phyloP scores from a whole-genome alignment of 2,329 filamentous ascomycete species.

The Penicillium sp. region DNA sequence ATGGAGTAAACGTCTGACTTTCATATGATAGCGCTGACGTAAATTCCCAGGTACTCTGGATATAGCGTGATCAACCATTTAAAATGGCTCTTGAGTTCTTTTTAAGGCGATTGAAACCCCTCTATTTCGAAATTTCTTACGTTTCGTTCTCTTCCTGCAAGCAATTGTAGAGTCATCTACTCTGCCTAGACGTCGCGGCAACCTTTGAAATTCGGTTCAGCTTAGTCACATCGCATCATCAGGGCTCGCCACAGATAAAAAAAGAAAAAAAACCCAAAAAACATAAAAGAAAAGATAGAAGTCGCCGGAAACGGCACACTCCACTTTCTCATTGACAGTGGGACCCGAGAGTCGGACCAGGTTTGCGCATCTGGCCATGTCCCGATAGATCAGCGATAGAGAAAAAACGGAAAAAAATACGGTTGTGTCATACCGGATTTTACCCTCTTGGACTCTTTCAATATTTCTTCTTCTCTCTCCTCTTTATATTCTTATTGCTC shows the following conservation, averaged over 20 bases:
- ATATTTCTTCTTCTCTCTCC: neutral
- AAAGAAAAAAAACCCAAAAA: neutral
- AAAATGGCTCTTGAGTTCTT: neutral
- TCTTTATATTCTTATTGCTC: neutral
- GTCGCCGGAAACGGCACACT: slow-evolving; percentile 34
- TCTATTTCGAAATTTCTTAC: neutral
- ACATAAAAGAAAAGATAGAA: neutral
- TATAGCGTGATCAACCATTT: neutral
- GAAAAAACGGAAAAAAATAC: slow-evolving; percentile 18
- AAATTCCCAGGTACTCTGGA: slow-evolving; percentile 11
- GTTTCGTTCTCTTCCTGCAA: neutral
- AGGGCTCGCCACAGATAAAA: neutral
- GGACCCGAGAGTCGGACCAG: slow-evolving; percentile 45
- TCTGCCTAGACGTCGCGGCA: too few relatives aligned
- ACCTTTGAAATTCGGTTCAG: neutral
- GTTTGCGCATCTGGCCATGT: slow-evolving; percentile 46
- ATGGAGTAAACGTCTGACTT: neutral
- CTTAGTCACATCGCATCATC: slow-evolving; percentile 23
- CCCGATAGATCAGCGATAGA: slow-evolving; percentile 33
- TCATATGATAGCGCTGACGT: slow-evolving; percentile 24
- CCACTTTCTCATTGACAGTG: slow-evolving; percentile 18
- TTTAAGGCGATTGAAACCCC: neutral
- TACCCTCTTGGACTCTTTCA: neutral
- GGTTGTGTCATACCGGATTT: slow-evolving; percentile 15
- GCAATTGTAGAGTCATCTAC: too few relatives aligned